These are phyloP conservation scores for Phaeosphaeria sp. DNA, from an alignment of 2,329 filamentous ascomycete genomes.

Conservation along the genomic window DNA sequence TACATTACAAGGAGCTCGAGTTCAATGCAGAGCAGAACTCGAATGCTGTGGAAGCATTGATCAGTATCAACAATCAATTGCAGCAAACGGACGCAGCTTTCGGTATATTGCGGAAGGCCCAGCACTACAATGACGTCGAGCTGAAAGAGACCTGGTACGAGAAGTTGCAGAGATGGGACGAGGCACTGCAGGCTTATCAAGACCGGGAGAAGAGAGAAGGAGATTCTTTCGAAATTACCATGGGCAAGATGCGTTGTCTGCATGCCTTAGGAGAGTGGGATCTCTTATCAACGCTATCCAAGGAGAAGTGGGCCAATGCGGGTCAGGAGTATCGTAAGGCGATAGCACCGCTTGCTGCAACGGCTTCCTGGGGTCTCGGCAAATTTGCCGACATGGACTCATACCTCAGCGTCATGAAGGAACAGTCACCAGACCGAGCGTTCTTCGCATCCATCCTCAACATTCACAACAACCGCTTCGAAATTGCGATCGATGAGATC, in stretches of 20 bases:
- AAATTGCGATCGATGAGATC: constrained; percentile 86
- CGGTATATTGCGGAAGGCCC: constrained; percentile 93
- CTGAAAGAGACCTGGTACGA: constrained; percentile 99
- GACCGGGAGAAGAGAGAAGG: constrained; percentile 77
- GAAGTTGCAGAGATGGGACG: constrained; percentile 97
- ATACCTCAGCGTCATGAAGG: constrained; percentile 94
- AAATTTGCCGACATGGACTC: constrained; percentile 99
- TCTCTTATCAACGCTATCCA: constrained; percentile 82
- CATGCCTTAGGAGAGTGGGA: constrained; percentile 99
- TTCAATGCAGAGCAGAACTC: constrained; percentile 98
- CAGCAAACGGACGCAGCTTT: constrained; percentile 99
- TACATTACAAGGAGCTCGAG: constrained; percentile 98
- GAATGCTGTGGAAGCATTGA: constrained; percentile 92
- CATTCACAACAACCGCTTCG: constrained; percentile 94
- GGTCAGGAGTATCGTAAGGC: constrained; percentile 84
- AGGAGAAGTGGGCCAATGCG: constrained; percentile 93
- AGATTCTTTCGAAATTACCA: constrained; percentile 87
- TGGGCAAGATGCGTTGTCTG: constrained; percentile 99
- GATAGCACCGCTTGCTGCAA: constrained; percentile 92
- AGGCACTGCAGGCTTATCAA: constrained; percentile 90
- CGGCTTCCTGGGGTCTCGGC: constrained; percentile 92
- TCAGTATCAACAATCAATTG: constrained; percentile 98
- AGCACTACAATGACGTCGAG: constrained; percentile 94
- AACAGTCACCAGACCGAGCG: constrained; percentile 88
- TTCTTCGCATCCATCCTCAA: constrained; percentile 98